Evolutionary conservation across 805 yeast species (phyloP), one percentile per base, ranked within the genome.

Genomic region (Candida chauliodis): DNA sequence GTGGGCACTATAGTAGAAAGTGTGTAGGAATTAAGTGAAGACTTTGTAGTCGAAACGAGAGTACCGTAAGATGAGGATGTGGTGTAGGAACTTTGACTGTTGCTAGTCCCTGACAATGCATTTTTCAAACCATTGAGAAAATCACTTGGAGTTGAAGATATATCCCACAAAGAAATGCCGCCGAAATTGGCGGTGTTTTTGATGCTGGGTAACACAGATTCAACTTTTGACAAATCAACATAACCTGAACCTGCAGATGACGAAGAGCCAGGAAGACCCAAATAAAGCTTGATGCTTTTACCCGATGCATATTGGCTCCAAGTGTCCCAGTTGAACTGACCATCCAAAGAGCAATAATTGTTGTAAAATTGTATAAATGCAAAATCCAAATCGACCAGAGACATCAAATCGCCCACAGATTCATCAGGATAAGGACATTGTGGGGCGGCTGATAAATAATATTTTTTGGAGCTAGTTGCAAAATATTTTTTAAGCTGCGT

Each of bases 281-380:
- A 59, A 55, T 61, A 86, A 36, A 88, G 53, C 60, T 82, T 81
- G 44, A 84, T 79, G 55, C 86, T 64, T 38, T 67, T 65, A 66
- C 88, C 89, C 34, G 56, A 61, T 15, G 93, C 93, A 55, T 57
- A 86, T 22, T 71, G 57, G 19, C 70, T 66, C 96, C 96, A 88
- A 17, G 85, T 75, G 46, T 80, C 81, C 70, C 73, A 73, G 59
- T 73, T 73, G 71, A 87, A 89, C 19, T 46, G 44, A 7, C 59
- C 56, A 16, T 53, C 59, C 41, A 80, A 67, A 32, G 75, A 64
- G 61, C 95, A 85, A 55, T 81, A 75, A 63, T 89, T 89, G 74
- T 89, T 89, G 73, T 88, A 89, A 65, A 89, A 89, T 65, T 88
- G 96, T 46, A 89, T 73, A 56, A 85, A 87, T 3, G 88, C 85